A percentile compares a stretch with the other conserved stretches of the same genome.
These are phyloP conservation scores for Amylocarpus encephaloides DNA, from an alignment of 2,329 filamentous ascomycete species.

Conservation along the genomic window DNA sequence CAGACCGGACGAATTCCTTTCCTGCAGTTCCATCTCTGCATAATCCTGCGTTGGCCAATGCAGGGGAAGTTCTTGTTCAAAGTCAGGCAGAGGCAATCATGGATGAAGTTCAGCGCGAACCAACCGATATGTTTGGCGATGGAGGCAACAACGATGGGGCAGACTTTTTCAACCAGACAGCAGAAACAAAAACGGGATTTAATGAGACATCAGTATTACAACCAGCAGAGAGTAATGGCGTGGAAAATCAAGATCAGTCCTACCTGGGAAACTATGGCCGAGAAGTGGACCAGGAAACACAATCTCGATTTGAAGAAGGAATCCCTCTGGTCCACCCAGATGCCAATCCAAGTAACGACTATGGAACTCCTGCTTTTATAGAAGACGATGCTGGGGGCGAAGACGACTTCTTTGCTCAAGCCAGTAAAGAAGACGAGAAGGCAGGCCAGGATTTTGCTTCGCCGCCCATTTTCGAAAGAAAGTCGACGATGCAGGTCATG, in stretches of 20 bases:
- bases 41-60: constrained; percentile 22
- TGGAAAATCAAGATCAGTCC: constrained; percentile 15
- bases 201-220: not conserved
- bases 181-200: not conserved
- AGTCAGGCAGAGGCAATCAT: constrained; percentile 50
- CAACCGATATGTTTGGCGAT: constrained; percentile 24
- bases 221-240: not conserved
- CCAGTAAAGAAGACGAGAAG: constrained; percentile 28
- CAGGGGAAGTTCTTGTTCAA: constrained; percentile 39
- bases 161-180: constrained; percentile 38
- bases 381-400: constrained; percentile 35
- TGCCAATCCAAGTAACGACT: constrained; percentile 25
- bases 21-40: constrained; percentile 46
- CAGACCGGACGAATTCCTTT: constrained; percentile 57
- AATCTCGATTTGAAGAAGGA: constrained; percentile 62
- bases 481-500: constrained; percentile 64
- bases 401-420: constrained; percentile 52
- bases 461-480: constrained; percentile 48
- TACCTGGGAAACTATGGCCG: constrained; percentile 26
- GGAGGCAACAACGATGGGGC: constrained; percentile 40
- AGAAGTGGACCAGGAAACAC: constrained; percentile 40
- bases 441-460: constrained; percentile 13
- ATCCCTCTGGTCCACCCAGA: constrained; percentile 51
- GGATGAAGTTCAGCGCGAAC: constrained; percentile 41
- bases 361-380: constrained; percentile 32